A percentile compares a stretch with the other conserved stretches of the same genome.
Evolutionary conservation across 306 rosid species (phyloP).

Genomic region (Vachellia pachyceras): DNA sequence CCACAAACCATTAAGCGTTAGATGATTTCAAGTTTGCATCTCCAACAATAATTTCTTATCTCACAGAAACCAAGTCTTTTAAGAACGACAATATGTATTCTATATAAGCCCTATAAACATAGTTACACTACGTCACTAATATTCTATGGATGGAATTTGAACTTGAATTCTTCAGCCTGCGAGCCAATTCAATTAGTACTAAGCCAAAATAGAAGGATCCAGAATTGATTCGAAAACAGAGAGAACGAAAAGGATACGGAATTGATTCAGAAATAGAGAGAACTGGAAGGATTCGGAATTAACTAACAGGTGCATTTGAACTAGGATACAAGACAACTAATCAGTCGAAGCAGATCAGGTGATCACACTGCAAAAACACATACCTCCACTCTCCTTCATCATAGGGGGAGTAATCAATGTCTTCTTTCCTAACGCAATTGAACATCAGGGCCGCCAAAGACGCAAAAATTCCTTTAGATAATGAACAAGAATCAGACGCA

Average conservation of each 20-base stretch:
- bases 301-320: neutral
- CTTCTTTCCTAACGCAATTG: constrained; percentile 96
- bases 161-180: neutral
- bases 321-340: neutral
- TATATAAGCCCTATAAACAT: neutral
- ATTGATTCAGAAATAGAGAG: too few species aligned
- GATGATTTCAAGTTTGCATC: neutral
- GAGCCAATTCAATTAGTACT: neutral
- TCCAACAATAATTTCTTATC: neutral
- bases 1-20: neutral
- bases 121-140: too few species aligned
- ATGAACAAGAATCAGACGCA: constrained; percentile 22
- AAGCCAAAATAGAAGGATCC: neutral
- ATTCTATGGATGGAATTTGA: too few species aligned
- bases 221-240: too few species aligned
- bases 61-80: neutral
- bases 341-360: neutral
- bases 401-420: constrained; percentile 94
- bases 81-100: neutral
- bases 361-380: constrained; percentile 4
- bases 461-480: constrained; percentile 77
- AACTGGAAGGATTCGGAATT: too few species aligned
- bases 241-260: too few species aligned
- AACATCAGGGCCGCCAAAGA: constrained; percentile 96
- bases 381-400: constrained; percentile 99